Percentiles rank a stretch among this genome's conserved stretches.
These are phyloP conservation scores for Solanum rostratum DNA, from an alignment of 257 asterid species.

Conservation along the genomic window DNA sequence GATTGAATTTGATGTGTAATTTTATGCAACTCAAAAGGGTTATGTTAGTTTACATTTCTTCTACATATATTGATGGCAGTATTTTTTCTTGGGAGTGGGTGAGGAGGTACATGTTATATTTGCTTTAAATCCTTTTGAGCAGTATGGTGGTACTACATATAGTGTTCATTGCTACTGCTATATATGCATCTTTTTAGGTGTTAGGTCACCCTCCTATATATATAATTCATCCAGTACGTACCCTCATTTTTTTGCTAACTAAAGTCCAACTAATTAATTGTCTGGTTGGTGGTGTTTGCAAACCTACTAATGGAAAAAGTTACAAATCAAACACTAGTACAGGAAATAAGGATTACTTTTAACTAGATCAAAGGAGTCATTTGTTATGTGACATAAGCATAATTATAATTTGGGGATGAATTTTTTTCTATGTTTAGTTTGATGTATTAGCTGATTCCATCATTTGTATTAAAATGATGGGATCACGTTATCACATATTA, in stretches of 20 bases:
- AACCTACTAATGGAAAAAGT: background rate
- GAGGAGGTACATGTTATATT: background rate
- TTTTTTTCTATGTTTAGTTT: background rate
- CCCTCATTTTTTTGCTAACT: background rate
- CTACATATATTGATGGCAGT: background rate
- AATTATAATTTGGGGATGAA: background rate
- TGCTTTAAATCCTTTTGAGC: background rate
- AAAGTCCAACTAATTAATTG: background rate
- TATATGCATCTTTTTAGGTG: background rate
- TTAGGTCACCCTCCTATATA: background rate
- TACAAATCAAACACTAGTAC: background rate
- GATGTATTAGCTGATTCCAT: background rate
- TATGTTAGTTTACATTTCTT: background rate
- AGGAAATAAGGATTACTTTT: background rate
- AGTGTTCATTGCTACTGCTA: background rate
- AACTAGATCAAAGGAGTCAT: background rate
- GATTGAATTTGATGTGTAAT: background rate
- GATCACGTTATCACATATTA: no score
- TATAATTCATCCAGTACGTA: background rate
- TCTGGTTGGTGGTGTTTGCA: background rate
- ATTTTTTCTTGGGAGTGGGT: background rate
- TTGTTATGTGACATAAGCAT: background rate
- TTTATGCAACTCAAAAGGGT: background rate
- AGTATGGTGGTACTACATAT: background rate
- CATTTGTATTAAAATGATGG: background rate